Base-by-base conservation (phyloP, 495 filamentous ascomycete genomes). In the Aspergillus mulundensis region DNA sequence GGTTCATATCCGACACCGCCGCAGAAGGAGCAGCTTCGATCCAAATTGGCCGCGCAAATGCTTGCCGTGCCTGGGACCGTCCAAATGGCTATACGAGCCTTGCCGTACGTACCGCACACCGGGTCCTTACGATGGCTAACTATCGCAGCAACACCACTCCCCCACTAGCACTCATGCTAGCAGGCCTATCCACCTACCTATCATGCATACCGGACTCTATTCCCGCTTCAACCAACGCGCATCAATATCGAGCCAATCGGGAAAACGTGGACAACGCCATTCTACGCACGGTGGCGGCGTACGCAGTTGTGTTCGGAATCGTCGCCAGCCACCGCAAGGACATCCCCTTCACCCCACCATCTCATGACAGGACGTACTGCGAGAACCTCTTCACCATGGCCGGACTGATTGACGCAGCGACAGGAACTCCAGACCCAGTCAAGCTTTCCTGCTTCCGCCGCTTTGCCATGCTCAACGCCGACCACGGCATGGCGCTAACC, bases 311-410 rank as follows among this genome's bases (percentile, higher is more conserved):
- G 3, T 66, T 73, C 23, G 66, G 64, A 1, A 32, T 66, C 1
- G 67, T 67, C 5, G 45, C 50, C 2, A 64, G 69, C 40, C 73
- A 75, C 54, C 66, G 69, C 11, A 42, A 49, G 0, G 62, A 59
- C 1, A 62, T 68, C 7, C 14, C 50, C 0, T 70, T 66, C 45
- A 56, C 57, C 25, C 53, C 57, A 5, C 57, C 68, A 3, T 60
- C 63, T 1, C 15, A 43, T 0, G 50, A 63, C 2, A 65, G 56
- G 3, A 57, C 54, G 7, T 77, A 66, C 60, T 68, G 57, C 21
- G 66, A 69, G 24, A 74, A 75, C 39, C 40, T 77, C 0, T 70
- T 75, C 24, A 59, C 45, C 0, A 73, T 76, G 73, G 58, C 66
- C 8, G 63, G 67, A 1, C 21, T 72, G 2, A 41, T 66, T 5